Percentiles rank a stretch among this genome's conserved stretches.
Conservation (phyloP, 2,329 filamentous ascomycete species). For the Talaromyces sp. region DNA sequence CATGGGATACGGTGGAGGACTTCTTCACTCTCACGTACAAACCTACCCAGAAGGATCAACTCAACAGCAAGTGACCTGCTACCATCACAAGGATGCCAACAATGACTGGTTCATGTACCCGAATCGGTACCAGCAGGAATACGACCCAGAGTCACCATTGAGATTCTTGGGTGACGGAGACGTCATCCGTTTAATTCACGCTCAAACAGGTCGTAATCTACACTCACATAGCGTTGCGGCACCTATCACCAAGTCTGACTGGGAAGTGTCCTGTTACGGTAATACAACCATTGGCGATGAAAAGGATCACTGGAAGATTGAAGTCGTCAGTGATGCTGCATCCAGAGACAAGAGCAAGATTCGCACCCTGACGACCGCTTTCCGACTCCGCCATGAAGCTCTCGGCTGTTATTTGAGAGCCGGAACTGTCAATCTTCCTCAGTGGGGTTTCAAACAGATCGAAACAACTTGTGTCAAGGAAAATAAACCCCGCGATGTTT, state of each 20-base stretch:
- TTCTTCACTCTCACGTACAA: conserved; percentile 94
- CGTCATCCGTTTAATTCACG: conserved; percentile 82
- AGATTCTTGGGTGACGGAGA: conserved; percentile 74
- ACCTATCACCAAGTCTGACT: conserved; percentile 81
- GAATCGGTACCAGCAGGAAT: conserved; percentile 73
- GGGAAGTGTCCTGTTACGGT: conserved; percentile 93
- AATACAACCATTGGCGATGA: conserved; percentile 94
- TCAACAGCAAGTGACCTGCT: conserved; percentile 98
- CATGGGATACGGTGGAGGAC: conserved; percentile 96
- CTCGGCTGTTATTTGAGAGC: conserved; percentile 92
- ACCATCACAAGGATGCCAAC: conserved; percentile 99
- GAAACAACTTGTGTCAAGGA: conserved; percentile 93
- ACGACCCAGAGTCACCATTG: conserved; percentile 66
- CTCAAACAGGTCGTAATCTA: conserved; percentile 92
- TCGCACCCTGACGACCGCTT: conserved; percentile 87
- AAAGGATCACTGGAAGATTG: conserved; percentile 95
- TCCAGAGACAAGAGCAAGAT: conserved; percentile 80
- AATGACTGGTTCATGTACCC: conserved; percentile 99
- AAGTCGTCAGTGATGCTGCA: conserved; percentile 85
- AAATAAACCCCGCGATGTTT: conserved; percentile 87
- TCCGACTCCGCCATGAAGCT: conserved; percentile 77
- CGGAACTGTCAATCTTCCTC: conserved; percentile 91
- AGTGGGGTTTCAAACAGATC: conserved; percentile 99
- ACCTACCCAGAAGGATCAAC: conserved; percentile 89
- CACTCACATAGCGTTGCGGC: conserved; percentile 91